A percentile compares a stretch with the other conserved stretches of the same genome.
phyloP scores from a whole-genome alignment of 345 rosid genomes.

The Salix udensis region DNA sequence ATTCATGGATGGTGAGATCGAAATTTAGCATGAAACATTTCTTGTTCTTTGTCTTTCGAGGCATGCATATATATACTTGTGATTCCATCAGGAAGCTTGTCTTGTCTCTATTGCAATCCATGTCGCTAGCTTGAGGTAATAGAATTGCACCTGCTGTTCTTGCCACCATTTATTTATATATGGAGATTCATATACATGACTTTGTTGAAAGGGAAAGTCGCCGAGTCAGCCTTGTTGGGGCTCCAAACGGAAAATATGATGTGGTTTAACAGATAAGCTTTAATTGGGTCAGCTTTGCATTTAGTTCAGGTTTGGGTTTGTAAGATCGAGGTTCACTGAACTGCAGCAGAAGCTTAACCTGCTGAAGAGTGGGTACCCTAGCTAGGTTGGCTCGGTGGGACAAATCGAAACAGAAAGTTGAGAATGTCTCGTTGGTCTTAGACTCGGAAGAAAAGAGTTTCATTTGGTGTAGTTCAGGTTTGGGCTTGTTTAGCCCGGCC shows the following conservation, averaged over 20 bases:
- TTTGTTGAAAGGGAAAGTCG: conserved; percentile 20
- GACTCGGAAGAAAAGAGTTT: conserved; percentile 25
- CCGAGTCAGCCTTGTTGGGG: too few relatives aligned
- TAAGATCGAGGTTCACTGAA: conserved; percentile 36
- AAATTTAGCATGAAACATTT: conserved; percentile 44
- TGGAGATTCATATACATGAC: too few relatives aligned
- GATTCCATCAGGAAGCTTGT: not conserved
- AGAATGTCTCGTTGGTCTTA: conserved; percentile 16
- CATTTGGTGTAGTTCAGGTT: too few relatives aligned
- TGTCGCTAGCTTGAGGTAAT: conserved; percentile 27
- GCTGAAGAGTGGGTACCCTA: conserved; percentile 12
- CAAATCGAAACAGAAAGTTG: conserved; percentile 5
- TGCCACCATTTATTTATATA: conserved; percentile 36
- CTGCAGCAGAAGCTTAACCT: conserved; percentile 24
- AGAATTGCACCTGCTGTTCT: conserved; percentile 40
- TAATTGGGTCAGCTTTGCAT: conserved; percentile 30
- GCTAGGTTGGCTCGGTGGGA: conserved; percentile 38
- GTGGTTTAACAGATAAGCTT: conserved; percentile 4
- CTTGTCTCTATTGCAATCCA: conserved; percentile 28
- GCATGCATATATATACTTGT: not conserved
- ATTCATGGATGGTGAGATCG: conserved; percentile 29
- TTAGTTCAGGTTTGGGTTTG: conserved; percentile 48
- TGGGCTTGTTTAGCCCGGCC: too few relatives aligned
- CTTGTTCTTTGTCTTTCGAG: too few relatives aligned
- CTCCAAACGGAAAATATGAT: too few relatives aligned